Evolutionary conservation across 2,329 filamentous ascomycete species (phyloP).

Genomic region (Pseudogymnoascus sp.): DNA sequence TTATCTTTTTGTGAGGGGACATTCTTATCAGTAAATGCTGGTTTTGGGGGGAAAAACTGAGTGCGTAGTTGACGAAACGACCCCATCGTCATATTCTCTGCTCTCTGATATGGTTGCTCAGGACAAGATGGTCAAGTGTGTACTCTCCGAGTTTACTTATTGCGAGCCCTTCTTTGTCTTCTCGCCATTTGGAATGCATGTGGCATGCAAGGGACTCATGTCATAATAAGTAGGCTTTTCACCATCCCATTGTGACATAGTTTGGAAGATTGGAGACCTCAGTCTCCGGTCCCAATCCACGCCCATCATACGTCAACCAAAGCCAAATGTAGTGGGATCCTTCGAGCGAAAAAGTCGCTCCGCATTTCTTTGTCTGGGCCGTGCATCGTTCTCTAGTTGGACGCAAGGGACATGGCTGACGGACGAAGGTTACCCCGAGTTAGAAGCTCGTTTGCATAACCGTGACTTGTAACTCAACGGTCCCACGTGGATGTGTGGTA

Average conservation of each 20-base stretch:
- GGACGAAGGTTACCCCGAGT: background rate
- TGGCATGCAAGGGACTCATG: background rate
- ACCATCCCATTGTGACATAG: background rate
- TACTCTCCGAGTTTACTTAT: background rate
- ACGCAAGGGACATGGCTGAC: background rate
- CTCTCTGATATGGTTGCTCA: background rate
- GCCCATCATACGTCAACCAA: background rate
- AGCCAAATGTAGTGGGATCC: background rate
- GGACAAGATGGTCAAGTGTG: background rate
- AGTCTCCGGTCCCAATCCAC: too few species aligned
- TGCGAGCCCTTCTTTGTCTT: background rate
- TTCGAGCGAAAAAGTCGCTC: background rate
- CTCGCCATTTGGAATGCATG: background rate
- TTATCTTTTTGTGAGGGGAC: constrained; percentile 33
- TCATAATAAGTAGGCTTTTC: background rate
- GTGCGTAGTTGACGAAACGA: background rate
- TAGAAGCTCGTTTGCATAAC: background rate
- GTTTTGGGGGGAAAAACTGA: constrained; percentile 29
- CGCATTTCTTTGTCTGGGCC: background rate
- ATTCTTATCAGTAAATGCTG: constrained; percentile 36
- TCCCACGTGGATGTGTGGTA: background rate
- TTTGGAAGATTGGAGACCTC: background rate
- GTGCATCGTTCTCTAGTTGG: background rate
- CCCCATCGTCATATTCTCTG: background rate
- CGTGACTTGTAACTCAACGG: background rate